Evolutionary conservation across 106 monocot species (phyloP), one percentile per base, ranked within the genome.

Genomic region (Apostasia shenzhenica): DNA sequence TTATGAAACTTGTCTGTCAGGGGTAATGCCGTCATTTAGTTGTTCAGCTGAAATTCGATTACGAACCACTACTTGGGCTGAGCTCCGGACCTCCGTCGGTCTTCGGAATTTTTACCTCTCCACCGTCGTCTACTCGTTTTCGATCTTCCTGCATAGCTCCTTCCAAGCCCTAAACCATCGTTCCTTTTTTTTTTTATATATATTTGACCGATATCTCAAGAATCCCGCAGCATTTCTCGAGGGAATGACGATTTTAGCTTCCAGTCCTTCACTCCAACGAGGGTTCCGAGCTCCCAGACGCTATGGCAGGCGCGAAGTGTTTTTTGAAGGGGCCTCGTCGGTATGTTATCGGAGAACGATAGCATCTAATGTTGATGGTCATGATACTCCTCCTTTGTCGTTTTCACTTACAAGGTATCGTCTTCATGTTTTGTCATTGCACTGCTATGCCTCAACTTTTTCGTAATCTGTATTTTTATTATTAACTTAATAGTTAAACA

Each of bases 261-360:
- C 70, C 49, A 48, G 13, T 70, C 69, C 68, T 12, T 67, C 69
- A 6, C 57, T 48, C 49, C 62, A 49, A 12, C 55, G 48, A 14
- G 53, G 59, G 1, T 8, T 50, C 55, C 76, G 39, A 61, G 10
- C 46, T 59, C 74, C 80, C 40, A 64, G 76, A 14, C 78, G 63
- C 5, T 60, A 79, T 57, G 75, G 78, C 49, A 75, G 88, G 40
- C 76, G 84, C 38, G 79, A 70, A 67, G 5, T 76, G 42, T 84
- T 80, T 68, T 10, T 72, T 44, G 83, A 78, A 54, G 76, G 80
- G 2, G 70, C 63, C 48, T 70, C 72, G 5, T 73, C 81, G 3
- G 10, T 81, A 39, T 83, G 69, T 51, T 71, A 70, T 10, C 58
- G 8, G 4, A 71, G 14, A 14, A 71, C 11, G 46, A 14, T 2